Conservation (phyloP, 768 basidiomycete species). For the Pulveroboletus sp. region DNA sequence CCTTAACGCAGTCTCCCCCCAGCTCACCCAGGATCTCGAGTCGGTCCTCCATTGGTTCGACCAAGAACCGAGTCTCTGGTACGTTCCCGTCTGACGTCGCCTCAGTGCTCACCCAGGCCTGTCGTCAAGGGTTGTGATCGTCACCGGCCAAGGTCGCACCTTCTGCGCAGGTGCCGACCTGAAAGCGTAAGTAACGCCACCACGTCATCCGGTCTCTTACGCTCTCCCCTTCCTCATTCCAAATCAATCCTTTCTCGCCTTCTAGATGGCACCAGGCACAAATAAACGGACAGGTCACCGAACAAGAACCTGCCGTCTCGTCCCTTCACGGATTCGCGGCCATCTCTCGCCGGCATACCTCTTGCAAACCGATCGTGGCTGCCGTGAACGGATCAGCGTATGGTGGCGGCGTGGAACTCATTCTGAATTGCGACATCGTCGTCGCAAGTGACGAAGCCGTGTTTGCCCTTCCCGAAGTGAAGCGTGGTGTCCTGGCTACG, state of each 20-base stretch:
- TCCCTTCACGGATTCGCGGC: constrained; percentile 64
- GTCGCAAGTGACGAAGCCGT: constrained; percentile 60
- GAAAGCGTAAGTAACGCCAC: constrained; percentile 48
- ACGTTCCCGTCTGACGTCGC: constrained; percentile 13
- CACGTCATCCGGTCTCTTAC: neutral
- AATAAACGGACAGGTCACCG: constrained; percentile 37
- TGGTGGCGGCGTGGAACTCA: constrained; percentile 62
- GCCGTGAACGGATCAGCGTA: constrained; percentile 74
- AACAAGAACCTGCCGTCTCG: constrained; percentile 38
- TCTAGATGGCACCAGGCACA: constrained; percentile 59
- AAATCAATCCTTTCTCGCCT: neutral
- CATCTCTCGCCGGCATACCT: constrained; percentile 58
- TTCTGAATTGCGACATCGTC: constrained; percentile 76
- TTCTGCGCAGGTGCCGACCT: constrained; percentile 84
- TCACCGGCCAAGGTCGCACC: constrained; percentile 66
- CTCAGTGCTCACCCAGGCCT: neutral
- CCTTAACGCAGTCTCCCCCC: constrained; percentile 70
- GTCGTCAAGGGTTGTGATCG: constrained; percentile 57
- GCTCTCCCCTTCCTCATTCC: neutral
- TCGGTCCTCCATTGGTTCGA: constrained; percentile 68
- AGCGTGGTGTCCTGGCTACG: constrained; percentile 66
- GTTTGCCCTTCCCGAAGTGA: constrained; percentile 76
- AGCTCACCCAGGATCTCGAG: constrained; percentile 50
- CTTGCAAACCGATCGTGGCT: constrained; percentile 72
- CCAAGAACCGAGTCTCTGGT: constrained; percentile 68